Conservation (phyloP, 305 asterid species). For the Withania somnifera region DNA sequence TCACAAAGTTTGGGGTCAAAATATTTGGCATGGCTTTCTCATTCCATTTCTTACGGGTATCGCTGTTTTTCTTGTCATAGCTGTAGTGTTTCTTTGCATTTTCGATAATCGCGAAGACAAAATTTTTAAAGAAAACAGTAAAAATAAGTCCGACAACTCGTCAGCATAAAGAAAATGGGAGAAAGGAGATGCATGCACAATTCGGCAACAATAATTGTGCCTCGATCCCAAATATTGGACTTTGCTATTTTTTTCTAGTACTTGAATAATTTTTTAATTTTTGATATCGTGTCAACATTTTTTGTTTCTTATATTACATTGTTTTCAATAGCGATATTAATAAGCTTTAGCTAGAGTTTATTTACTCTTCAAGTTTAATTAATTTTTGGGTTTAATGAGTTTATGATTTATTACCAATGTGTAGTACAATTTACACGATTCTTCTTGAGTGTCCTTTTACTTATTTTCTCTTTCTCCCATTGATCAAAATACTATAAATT, state of each 20-base stretch:
- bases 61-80: not conserved
- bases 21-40: not conserved
- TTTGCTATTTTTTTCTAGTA: not conserved
- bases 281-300: not conserved
- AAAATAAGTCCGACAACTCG: not conserved
- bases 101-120: not conserved
- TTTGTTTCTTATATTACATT: not conserved
- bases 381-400: not conserved
- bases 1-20: not conserved
- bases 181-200: not conserved
- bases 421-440: not conserved
- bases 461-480: no score
- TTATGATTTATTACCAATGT: not conserved
- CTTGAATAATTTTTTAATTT: not conserved
- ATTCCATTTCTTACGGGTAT: not conserved
- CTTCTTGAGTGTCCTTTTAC: no score
- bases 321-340: not conserved
- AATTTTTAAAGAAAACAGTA: not conserved
- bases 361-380: not conserved
- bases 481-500: no score
- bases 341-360: not conserved
- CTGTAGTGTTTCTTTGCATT: not conserved
- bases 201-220: not conserved
- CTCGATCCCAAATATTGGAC: not conserved
- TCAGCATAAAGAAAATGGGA: not conserved